Conservation (phyloP, 192 early-diverging fungal genomes). For the Phlyctochytrium planicorne region DNA sequence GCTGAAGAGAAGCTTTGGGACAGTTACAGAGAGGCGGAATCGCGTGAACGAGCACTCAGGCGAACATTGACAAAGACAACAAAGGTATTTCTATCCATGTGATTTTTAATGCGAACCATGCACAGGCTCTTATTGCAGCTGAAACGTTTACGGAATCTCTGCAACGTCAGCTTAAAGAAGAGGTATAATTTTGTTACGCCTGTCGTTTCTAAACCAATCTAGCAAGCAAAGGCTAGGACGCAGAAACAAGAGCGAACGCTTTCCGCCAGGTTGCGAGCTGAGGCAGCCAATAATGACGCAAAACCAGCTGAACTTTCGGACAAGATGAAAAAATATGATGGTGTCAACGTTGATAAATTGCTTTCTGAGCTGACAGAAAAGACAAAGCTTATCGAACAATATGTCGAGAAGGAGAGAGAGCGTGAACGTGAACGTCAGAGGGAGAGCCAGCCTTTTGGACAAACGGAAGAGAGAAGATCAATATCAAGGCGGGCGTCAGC, state of each 20-base stretch:
- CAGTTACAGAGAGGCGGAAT: slow-evolving; percentile 54
- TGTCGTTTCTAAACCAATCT: slow-evolving; percentile 3
- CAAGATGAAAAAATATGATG: slow-evolving; percentile 41
- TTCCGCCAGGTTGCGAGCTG: slow-evolving; percentile 19
- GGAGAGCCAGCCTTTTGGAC: neutral
- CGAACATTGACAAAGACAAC: slow-evolving; percentile 46
- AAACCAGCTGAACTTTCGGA: slow-evolving; percentile 34
- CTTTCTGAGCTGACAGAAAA: slow-evolving; percentile 48
- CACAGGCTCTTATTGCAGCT: slow-evolving; percentile 19
- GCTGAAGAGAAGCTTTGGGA: slow-evolving; percentile 63
- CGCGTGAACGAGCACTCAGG: slow-evolving; percentile 44
- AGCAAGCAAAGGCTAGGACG: slow-evolving; percentile 36
- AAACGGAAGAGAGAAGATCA: slow-evolving; percentile 2
- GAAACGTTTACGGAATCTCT: slow-evolving; percentile 43
- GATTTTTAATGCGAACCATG: neutral
- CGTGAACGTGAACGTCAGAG: neutral
- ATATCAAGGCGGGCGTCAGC: neutral
- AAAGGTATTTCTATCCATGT: slow-evolving; percentile 25
- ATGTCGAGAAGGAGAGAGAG: slow-evolving; percentile 36
- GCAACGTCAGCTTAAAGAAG: slow-evolving; percentile 45
- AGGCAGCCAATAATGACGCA: slow-evolving; percentile 14
- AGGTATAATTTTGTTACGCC: slow-evolving; percentile 20
- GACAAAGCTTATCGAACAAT: slow-evolving; percentile 41
- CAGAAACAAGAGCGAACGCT: slow-evolving; percentile 34
- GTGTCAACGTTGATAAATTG: slow-evolving; percentile 47